Conservation (phyloP, 192 early-diverging fungal genomes). For the Backusella morwellensis region DNA sequence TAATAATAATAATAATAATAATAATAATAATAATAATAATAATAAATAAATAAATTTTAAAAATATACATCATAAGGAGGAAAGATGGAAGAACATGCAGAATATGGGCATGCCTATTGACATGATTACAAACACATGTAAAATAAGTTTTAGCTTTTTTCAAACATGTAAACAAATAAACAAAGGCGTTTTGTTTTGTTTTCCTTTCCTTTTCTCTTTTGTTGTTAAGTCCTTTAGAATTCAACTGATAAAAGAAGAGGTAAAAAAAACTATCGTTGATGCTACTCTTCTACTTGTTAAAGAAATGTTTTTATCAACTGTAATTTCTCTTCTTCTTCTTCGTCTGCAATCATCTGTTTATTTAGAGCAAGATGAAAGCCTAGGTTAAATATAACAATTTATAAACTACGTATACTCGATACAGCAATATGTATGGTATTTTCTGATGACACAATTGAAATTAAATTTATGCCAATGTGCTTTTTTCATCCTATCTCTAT, state of each 20-base stretch:
- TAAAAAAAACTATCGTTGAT: neutral
- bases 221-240: neutral
- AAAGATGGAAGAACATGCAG: slow-evolving; percentile 12
- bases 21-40: neutral
- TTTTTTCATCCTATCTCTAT: neutral
- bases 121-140: slow-evolving; percentile 8
- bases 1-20: neutral
- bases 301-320: neutral
- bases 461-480: neutral
- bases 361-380: neutral
- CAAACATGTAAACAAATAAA: slow-evolving; percentile 2
- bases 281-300: neutral
- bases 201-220: neutral
- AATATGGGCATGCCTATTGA: neutral
- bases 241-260: neutral
- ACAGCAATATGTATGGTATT: neutral
- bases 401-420: too few relatives aligned
- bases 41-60: neutral
- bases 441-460: neutral
- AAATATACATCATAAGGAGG: neutral
- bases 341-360: neutral
- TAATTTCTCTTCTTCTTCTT: too few relatives aligned
- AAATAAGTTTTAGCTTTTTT: slow-evolving; percentile 9
- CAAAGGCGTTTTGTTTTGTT: neutral
- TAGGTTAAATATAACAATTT: too few relatives aligned